Evolutionary conservation across 352 stramenopile species (phyloP), one percentile per base, ranked within the genome.

Genomic region (Phytophthora tubulina): DNA sequence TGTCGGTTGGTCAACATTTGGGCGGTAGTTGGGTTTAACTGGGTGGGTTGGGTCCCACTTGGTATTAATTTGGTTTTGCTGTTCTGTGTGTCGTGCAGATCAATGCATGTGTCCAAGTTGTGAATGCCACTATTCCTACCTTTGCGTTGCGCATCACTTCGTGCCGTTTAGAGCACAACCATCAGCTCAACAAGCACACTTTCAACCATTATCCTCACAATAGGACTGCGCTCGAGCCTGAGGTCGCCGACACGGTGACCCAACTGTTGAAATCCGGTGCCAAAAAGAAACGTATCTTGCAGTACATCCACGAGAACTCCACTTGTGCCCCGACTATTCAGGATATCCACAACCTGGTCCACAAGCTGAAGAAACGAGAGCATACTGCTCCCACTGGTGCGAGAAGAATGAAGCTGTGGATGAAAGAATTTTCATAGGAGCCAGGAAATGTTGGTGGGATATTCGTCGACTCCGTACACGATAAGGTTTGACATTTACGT

Each of bases 201-300:
- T 63, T 53, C 27, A 27, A 41, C 7, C 41, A 63, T 2, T 63
- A 63, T 55, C 32, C 56, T 4, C 44, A 53, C 33, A 63, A 55
- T 27, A 5, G 56, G 8, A 63, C 44, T 13, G 30, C 56, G 13
- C 10, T 46, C 13, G 56, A 63, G 15, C 44, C 13, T 7, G 42
- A 27, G 2, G 30, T 63, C 4, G 30, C n/a, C 15, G 33, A 4
- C 3, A 63, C 56, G 15, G 42, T 63, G 15, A 45, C 11, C n/a
- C 15, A 54, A 2, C 44, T 63, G 9, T 13, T n/a, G 6, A 63
- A 63, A 17, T 42, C 56, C 7, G 56, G 56, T 3, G 44, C 44
- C 42, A 63, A 63, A 31, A 63, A 63, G 56, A 63, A 63, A 41
- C 41, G 55, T n/a, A 63, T 63, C 6, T 30, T 63, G 5, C n/a